These are phyloP conservation scores for Elaeagnus macrophylla DNA, from an alignment of 306 rosid species.

Conservation along the genomic window DNA sequence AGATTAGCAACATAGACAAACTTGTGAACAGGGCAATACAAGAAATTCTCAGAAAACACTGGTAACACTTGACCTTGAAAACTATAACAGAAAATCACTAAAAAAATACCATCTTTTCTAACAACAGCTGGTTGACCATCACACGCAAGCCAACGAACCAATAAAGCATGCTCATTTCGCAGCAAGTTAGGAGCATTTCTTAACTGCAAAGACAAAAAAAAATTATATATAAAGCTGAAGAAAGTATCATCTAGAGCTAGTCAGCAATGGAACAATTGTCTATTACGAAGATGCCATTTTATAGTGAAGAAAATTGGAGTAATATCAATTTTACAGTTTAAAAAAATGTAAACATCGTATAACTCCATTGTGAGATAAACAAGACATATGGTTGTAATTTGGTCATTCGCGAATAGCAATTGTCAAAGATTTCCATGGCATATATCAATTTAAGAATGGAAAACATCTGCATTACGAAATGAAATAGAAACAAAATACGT, in stretches of 20 bases:
- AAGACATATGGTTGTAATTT: not conserved
- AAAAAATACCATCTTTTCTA: conserved; percentile 37
- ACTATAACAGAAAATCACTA: not conserved
- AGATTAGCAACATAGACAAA: not conserved
- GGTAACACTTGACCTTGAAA: not conserved
- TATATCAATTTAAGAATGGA: no score
- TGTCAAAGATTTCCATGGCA: no score
- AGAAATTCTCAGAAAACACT: not conserved
- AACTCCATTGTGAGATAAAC: not conserved
- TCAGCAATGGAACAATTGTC: not conserved
- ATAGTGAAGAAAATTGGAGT: no score
- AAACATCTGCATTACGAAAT: no score
- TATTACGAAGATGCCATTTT: no score
- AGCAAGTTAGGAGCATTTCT: conserved; percentile 51
- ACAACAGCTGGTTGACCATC: conserved; percentile 49
- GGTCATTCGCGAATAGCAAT: not conserved
- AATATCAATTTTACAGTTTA: no score
- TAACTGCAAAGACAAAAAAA: conserved; percentile 39
- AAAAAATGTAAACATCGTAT: no score
- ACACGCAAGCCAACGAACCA: conserved; percentile 58
- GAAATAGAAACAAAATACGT: no score
- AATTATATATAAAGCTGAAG: not conserved
- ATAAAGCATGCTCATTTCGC: conserved; percentile 42
- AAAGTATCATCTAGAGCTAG: not conserved
- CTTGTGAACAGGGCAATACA: not conserved